Evolutionary conservation across 371 early-diverging fungal species (phyloP).

Genomic region (Rhizopus arrhizus): DNA sequence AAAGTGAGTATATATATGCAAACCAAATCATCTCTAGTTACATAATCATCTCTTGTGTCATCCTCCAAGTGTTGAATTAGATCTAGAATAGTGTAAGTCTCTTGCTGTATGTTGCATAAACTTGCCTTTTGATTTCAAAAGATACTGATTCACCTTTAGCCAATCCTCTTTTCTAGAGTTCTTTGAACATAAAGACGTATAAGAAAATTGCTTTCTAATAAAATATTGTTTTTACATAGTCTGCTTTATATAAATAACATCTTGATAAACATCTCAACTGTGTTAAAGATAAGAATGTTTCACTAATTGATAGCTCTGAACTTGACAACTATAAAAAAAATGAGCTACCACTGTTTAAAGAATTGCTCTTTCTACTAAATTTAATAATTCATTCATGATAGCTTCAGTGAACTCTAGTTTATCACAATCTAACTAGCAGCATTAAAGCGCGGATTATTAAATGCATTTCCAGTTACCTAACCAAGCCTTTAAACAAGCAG

Average conservation of each 20-base stretch:
- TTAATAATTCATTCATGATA: background rate
- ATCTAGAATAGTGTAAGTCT: background rate
- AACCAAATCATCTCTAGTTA: background rate
- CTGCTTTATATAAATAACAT: conserved; percentile 16
- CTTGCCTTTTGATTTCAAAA: background rate
- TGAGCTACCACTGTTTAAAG: background rate
- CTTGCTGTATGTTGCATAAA: background rate
- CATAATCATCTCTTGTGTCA: background rate
- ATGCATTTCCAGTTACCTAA: conserved; percentile 5
- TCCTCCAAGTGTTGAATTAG: background rate
- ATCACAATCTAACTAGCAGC: conserved; percentile 5
- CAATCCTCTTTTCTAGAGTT: background rate
- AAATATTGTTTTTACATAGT: conserved; percentile 10
- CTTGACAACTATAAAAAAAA: background rate
- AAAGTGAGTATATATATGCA: background rate
- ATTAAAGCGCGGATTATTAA: background rate
- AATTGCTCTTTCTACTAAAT: too few relatives aligned
- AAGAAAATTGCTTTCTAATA: background rate
- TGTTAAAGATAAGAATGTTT: background rate
- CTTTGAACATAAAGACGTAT: too few relatives aligned
- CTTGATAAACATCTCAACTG: background rate
- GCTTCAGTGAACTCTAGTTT: background rate
- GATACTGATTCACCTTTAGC: background rate
- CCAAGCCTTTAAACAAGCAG: conserved; percentile 7
- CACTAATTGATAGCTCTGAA: background rate